phyloP scores from a whole-genome alignment of 495 filamentous ascomycete genomes.

The Astrothelium subdiscretum region DNA sequence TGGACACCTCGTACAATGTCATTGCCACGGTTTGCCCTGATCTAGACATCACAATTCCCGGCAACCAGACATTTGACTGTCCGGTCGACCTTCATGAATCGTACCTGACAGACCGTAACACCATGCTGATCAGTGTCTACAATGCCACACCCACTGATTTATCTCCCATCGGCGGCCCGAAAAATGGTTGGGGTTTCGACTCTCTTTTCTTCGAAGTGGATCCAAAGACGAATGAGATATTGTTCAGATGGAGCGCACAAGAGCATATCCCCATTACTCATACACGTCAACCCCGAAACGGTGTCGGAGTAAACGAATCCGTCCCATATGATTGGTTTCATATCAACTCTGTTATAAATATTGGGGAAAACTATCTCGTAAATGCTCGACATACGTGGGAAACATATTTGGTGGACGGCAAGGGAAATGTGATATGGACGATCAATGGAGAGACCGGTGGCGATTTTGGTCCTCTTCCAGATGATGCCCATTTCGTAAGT shows the following conservation, averaged over 20 bases:
- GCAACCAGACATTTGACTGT: slow-evolving; percentile 3
- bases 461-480: slow-evolving; percentile 29
- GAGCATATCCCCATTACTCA: slow-evolving; percentile 7
- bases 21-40: slow-evolving; percentile 5
- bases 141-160: slow-evolving; percentile 12
- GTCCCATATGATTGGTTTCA: slow-evolving; percentile 37
- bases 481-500: slow-evolving; percentile 10
- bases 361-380: slow-evolving; percentile 31
- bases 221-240: slow-evolving; percentile 7
- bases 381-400: slow-evolving; percentile 27
- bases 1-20: slow-evolving; percentile 12
- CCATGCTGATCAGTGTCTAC: slow-evolving; percentile 14
- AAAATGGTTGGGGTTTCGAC: slow-evolving; percentile 13
- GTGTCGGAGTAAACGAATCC: slow-evolving; percentile 16
- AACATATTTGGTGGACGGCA: slow-evolving; percentile 26
- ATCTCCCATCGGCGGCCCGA: slow-evolving; percentile 6
- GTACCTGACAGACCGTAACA: slow-evolving; percentile 9
- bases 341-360: slow-evolving; percentile 36
- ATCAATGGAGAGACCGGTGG: slow-evolving; percentile 33
- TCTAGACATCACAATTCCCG: slow-evolving; percentile 5
- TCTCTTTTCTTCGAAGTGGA: slow-evolving; percentile 17
- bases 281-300: slow-evolving; percentile 1
- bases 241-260: slow-evolving; percentile 14
- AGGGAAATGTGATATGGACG: slow-evolving; percentile 34
- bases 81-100: slow-evolving; percentile 13